Percentiles rank a stretch among this genome's conserved stretches.
Evolutionary conservation across 345 rosid genomes (phyloP).

Genomic region (Populus nigra): DNA sequence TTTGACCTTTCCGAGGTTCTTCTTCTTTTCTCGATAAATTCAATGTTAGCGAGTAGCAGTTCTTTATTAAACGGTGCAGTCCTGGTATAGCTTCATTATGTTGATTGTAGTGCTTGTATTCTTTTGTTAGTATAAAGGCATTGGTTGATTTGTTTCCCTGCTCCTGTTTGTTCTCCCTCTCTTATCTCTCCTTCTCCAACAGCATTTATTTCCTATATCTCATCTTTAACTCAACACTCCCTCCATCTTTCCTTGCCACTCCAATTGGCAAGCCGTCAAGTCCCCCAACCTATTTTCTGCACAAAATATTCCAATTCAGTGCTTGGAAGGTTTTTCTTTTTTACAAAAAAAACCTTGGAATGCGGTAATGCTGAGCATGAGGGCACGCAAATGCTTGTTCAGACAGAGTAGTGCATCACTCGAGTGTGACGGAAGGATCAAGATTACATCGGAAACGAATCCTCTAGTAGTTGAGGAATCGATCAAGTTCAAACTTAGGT

Average conservation of each 20-base stretch:
- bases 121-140: conserved; percentile 5
- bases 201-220: neutral
- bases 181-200: neutral
- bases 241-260: neutral
- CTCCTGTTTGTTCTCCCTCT: neutral
- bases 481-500: neutral
- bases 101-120: neutral
- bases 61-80: conserved; percentile 8
- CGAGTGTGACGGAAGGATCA: no score
- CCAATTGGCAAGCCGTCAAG: neutral
- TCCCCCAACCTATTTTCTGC: neutral
- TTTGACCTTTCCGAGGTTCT: neutral
- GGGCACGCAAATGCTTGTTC: no score
- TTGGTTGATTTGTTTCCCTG: neutral
- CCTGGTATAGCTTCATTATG: neutral
- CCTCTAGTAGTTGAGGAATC: neutral
- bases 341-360: no score
- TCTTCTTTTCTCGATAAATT: neutral
- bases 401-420: no score
- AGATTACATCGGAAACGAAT: no score
- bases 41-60: neutral
- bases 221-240: neutral
- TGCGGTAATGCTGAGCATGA: neutral
- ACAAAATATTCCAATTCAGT: no score
- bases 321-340: neutral